phyloP scores from a whole-genome alignment of 176 grass and related monocot genomes.

The Bromus sterilis region DNA sequence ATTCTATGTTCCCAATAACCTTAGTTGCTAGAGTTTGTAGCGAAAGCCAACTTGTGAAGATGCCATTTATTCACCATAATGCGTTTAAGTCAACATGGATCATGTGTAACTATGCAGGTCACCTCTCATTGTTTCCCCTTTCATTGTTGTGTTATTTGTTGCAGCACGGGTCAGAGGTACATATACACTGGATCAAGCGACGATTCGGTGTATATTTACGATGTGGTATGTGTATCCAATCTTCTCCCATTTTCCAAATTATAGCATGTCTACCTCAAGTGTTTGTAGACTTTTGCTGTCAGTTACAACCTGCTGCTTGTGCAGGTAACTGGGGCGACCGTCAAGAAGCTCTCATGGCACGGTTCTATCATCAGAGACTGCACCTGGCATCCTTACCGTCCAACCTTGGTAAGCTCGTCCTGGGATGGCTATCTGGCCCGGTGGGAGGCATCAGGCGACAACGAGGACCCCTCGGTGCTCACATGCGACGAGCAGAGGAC shows the following conservation, averaged over 20 bases:
- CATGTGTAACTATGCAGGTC: background rate
- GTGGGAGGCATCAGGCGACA: conserved; percentile 58
- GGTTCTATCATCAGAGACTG: conserved; percentile 71
- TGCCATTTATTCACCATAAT: background rate
- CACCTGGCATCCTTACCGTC: conserved; percentile 71
- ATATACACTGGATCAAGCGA: conserved; percentile 95
- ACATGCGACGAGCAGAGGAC: background rate
- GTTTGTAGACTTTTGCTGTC: background rate
- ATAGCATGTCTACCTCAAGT: background rate
- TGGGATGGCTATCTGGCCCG: conserved; percentile 69
- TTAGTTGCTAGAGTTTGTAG: background rate
- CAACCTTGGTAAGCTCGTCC: conserved; percentile 65
- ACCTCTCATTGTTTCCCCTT: background rate
- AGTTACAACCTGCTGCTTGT: background rate
- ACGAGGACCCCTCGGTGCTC: conserved; percentile 10
- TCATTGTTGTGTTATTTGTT: conserved; percentile 4
- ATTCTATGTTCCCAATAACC: background rate
- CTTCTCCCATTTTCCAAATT: background rate
- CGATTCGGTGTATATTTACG: conserved; percentile 70
- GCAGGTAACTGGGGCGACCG: conserved; percentile 51
- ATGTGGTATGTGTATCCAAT: conserved; percentile 52
- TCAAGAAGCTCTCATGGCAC: conserved; percentile 61
- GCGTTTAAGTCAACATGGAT: background rate
- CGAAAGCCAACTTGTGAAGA: background rate
- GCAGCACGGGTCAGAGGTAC: conserved; percentile 92